These are phyloP conservation scores for Bassia scoparia DNA, from an alignment of 148 eudicot genomes.

Conservation along the genomic window DNA sequence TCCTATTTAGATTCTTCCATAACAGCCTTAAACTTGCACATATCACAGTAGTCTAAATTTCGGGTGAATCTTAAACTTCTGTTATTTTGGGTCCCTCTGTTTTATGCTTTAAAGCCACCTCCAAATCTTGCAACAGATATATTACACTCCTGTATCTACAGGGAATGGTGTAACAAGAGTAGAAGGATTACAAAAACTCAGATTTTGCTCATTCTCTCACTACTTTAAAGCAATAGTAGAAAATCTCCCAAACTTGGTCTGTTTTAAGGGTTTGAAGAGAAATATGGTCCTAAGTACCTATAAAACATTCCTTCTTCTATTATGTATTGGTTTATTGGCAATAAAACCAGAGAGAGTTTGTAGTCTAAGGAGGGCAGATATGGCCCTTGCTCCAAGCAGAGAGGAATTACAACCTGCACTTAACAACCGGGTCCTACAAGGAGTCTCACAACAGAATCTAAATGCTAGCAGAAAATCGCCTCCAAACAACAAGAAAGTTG, in stretches of 20 bases:
- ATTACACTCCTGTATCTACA: slow-evolving; percentile 40
- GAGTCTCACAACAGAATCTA: slow-evolving; percentile 26
- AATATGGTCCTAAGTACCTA: slow-evolving; percentile 37
- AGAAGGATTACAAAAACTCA: slow-evolving; percentile 34
- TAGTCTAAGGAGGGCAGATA: slow-evolving; percentile 35
- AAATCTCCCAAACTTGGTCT: neutral
- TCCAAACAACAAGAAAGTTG: slow-evolving; percentile 30
- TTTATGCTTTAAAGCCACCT: slow-evolving; percentile 53
- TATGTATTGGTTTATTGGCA: slow-evolving; percentile 41
- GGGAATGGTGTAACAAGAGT: slow-evolving; percentile 38
- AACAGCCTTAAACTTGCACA: slow-evolving; percentile 56
- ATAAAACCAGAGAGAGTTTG: slow-evolving; percentile 40
- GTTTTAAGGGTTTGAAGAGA: slow-evolving; percentile 14
- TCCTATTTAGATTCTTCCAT: slow-evolving; percentile 56
- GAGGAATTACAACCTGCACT: slow-evolving; percentile 15
- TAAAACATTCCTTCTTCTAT: slow-evolving; percentile 38
- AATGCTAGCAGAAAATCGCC: slow-evolving; percentile 30
- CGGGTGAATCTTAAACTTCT: slow-evolving; percentile 68
- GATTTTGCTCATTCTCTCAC: slow-evolving; percentile 32
- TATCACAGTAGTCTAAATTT: slow-evolving; percentile 38
- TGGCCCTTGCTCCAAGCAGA: slow-evolving; percentile 21
- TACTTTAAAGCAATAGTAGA: slow-evolving; percentile 22
- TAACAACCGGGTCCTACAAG: slow-evolving; percentile 34
- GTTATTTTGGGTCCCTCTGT: slow-evolving; percentile 54
- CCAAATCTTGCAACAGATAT: slow-evolving; percentile 35